These are phyloP conservation scores for Neoascochyta sp. DNA, from an alignment of 2,329 filamentous ascomycete genomes.

Conservation along the genomic window DNA sequence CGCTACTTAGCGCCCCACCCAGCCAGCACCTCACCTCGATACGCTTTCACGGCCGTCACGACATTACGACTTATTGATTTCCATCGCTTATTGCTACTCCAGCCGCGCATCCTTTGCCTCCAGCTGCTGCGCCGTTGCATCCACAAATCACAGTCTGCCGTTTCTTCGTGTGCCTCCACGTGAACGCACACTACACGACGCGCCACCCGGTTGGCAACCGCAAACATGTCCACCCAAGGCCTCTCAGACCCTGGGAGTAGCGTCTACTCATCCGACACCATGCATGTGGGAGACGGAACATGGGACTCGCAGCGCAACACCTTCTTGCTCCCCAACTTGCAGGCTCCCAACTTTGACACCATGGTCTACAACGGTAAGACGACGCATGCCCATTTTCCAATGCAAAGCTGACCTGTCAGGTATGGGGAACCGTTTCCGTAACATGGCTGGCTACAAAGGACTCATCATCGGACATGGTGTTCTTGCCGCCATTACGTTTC, in stretches of 20 bases:
- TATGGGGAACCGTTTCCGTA: constrained; percentile 77
- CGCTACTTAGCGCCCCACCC: no score
- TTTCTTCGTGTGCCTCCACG: no score
- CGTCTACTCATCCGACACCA: constrained; percentile 68
- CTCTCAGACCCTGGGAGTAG: constrained; percentile 69
- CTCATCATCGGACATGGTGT: constrained; percentile 70
- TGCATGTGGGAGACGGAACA: constrained; percentile 76
- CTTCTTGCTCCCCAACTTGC: constrained; percentile 73
- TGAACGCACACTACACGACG: no score
- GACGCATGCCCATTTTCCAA: background rate
- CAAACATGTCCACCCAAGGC: constrained; percentile 31
- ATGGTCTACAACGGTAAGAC: constrained; percentile 75
- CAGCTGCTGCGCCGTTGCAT: constrained; percentile 6
- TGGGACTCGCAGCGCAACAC: constrained; percentile 76
- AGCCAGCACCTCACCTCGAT: no score
- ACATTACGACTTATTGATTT: constrained; percentile 27
- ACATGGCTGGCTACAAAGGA: constrained; percentile 64
- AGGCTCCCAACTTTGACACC: constrained; percentile 73
- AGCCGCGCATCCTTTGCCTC: constrained; percentile 8
- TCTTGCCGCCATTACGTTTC: constrained; percentile 68
- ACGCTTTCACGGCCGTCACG: constrained; percentile 27
- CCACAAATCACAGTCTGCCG: no score
- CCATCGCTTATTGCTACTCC: constrained; percentile 8
- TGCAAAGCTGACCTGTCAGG: constrained; percentile 47
- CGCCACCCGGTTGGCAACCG: constrained; percentile 1